phyloP scores from a whole-genome alignment of 1,284 basidiomycete genomes.

The Austroboletus niveus region DNA sequence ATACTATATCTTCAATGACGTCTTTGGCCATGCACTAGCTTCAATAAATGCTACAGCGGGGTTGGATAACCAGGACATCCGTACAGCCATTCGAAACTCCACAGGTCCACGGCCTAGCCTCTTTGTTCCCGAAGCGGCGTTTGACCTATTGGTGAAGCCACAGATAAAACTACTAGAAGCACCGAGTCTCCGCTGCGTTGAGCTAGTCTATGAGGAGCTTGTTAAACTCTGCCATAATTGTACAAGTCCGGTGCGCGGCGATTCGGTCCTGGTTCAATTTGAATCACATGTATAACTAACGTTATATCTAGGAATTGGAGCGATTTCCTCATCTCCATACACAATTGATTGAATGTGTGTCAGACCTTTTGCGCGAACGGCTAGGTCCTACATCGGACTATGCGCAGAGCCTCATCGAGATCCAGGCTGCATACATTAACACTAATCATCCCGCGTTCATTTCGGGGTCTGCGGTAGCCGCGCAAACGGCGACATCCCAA shows the following conservation, averaged over 20 bases:
- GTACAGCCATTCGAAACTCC: constrained; percentile 97
- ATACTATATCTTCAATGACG: constrained; percentile 99
- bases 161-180: constrained; percentile 97
- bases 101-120: constrained; percentile 95
- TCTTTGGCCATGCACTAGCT: constrained; percentile 91
- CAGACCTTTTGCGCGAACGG: constrained; percentile 91
- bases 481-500: constrained; percentile 44
- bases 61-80: constrained; percentile 92
- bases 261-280: constrained; percentile 10
- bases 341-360: constrained; percentile 96
- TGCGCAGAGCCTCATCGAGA: constrained; percentile 92
- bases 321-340: constrained; percentile 93
- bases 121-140: constrained; percentile 97
- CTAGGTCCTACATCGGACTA: constrained; percentile 97
- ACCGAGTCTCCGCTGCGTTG: constrained; percentile 93
- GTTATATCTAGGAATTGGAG: constrained; percentile 77
- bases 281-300: constrained; percentile 6
- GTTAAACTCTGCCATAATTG: constrained; percentile 99
- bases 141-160: constrained; percentile 96
- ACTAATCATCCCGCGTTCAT: constrained; percentile 95
- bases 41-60: constrained; percentile 92
- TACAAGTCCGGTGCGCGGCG: constrained; percentile 69
- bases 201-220: constrained; percentile 97
- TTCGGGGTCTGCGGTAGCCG: constrained; percentile 62
- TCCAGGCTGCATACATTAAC: constrained; percentile 99